A percentile compares a stretch with the other conserved stretches of the same genome.
These are phyloP conservation scores for Isatis tinctoria DNA, from an alignment of 345 rosid genomes.

Conservation along the genomic window DNA sequence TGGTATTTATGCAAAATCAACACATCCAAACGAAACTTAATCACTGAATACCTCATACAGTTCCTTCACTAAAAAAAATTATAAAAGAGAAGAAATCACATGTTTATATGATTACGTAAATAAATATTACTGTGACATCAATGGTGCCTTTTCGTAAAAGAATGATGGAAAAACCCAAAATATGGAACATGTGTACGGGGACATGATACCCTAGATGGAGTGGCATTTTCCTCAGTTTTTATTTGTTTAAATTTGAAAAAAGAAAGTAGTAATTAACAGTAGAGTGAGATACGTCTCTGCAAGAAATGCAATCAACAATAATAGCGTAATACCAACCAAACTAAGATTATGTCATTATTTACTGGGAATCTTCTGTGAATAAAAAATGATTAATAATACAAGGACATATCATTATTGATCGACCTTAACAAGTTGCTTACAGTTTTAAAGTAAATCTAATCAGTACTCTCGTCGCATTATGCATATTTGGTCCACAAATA, in stretches of 20 bases:
- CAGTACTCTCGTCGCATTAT: background rate
- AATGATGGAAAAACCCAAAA: background rate
- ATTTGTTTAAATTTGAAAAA: background rate
- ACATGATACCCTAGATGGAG: conserved; percentile 13
- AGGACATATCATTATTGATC: conserved; percentile 2
- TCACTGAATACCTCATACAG: background rate
- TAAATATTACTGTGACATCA: background rate
- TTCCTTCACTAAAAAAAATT: background rate
- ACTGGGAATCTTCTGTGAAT: conserved; percentile 2
- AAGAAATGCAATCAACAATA: conserved; percentile 12
- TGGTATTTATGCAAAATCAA: background rate
- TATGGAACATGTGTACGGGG: conserved; percentile 21
- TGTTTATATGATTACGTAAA: too few relatives aligned
- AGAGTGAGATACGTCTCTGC: conserved; percentile 21
- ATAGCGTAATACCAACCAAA: background rate
- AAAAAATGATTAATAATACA: background rate
- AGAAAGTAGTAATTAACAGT: background rate
- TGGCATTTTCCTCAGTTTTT: conserved; percentile 6
- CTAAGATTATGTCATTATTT: conserved; percentile 18
- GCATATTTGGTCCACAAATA: background rate
- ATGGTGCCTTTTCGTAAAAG: background rate
- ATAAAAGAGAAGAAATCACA: too few relatives aligned
- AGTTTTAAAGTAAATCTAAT: background rate
- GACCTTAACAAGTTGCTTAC: conserved; percentile 12
- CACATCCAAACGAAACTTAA: background rate